A percentile compares a stretch with the other conserved stretches of the same genome.
phyloP scores from a whole-genome alignment of 2,329 filamentous ascomycete species.

The Neonectria sp. region DNA sequence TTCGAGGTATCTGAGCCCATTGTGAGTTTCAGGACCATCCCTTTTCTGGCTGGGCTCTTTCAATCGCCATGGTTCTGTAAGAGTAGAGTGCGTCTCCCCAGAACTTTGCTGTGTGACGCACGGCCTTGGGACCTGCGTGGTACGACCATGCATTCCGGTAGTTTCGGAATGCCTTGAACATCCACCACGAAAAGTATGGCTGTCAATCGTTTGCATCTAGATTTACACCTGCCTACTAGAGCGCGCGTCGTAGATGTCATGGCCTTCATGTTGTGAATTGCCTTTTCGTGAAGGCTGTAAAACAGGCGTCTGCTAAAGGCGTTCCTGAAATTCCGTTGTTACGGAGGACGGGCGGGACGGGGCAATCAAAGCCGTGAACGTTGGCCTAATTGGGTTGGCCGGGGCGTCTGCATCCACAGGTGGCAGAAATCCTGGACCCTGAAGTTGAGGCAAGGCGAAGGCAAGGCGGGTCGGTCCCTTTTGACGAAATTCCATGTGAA shows the following conservation, averaged over 20 bases:
- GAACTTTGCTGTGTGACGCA: constrained; percentile 18
- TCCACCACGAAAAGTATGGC: not conserved
- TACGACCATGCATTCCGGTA: not conserved
- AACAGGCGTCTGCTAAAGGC: not conserved
- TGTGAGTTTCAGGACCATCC: constrained; percentile 1
- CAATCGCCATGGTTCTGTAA: not conserved
- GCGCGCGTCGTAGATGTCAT: not conserved
- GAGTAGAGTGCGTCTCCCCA: constrained; percentile 2
- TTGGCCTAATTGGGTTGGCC: constrained; percentile 28
- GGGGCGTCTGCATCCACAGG: constrained; percentile 19
- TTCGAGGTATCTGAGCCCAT: not conserved
- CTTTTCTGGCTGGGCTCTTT: not conserved
- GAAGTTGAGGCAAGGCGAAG: constrained; percentile 6
- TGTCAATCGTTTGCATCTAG: not conserved
- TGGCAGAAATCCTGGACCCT: constrained; percentile 16
- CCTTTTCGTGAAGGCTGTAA: not conserved
- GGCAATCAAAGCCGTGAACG: constrained; percentile 14
- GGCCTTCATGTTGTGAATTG: not conserved
- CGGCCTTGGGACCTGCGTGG: not conserved
- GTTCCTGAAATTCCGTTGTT: constrained; percentile 16
- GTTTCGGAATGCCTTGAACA: not conserved
- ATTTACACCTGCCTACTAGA: not conserved
- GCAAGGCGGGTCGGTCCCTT: constrained; percentile 3
- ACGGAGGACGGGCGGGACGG: constrained; percentile 1
- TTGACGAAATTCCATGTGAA: constrained; percentile 21